These are phyloP conservation scores for Mesembryanthemum crystallinum DNA, from an alignment of 148 eudicot genomes.

Conservation along the genomic window DNA sequence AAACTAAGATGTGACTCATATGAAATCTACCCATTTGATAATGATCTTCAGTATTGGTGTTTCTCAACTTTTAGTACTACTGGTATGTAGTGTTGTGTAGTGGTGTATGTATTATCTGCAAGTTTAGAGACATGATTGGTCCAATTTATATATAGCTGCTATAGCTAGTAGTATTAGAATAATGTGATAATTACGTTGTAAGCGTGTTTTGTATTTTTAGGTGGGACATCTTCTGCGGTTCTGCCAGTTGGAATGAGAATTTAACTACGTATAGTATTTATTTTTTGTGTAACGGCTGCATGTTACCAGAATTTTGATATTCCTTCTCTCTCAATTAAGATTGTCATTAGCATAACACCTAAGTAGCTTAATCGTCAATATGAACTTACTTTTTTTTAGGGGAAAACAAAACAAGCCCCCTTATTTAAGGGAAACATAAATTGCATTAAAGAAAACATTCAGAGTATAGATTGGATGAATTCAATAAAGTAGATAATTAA, in stretches of 20 bases:
- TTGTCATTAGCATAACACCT: no score
- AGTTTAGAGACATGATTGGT: no score
- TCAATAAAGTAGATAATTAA: no score
- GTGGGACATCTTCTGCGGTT: not conserved
- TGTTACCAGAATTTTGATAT: conserved; percentile 6
- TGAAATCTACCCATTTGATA: conserved; percentile 13
- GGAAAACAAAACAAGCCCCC: no score
- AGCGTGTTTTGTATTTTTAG: not conserved
- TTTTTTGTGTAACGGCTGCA: conserved; percentile 16
- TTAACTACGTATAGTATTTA: conserved; percentile 8
- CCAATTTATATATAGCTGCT: not conserved
- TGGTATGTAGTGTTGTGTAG: not conserved
- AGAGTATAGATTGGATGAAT: no score
- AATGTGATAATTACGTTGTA: not conserved
- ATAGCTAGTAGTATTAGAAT: not conserved
- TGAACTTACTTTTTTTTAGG: no score
- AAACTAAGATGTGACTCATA: not conserved
- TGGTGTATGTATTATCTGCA: not conserved
- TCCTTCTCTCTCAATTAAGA: not conserved
- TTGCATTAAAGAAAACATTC: no score
- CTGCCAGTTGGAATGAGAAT: conserved; percentile 28
- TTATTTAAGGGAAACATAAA: no score
- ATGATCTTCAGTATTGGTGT: not conserved
- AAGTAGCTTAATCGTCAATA: no score
- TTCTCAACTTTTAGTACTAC: no score